These are phyloP conservation scores for Salix koriyanagi DNA, from an alignment of 345 rosid species.

Conservation along the genomic window DNA sequence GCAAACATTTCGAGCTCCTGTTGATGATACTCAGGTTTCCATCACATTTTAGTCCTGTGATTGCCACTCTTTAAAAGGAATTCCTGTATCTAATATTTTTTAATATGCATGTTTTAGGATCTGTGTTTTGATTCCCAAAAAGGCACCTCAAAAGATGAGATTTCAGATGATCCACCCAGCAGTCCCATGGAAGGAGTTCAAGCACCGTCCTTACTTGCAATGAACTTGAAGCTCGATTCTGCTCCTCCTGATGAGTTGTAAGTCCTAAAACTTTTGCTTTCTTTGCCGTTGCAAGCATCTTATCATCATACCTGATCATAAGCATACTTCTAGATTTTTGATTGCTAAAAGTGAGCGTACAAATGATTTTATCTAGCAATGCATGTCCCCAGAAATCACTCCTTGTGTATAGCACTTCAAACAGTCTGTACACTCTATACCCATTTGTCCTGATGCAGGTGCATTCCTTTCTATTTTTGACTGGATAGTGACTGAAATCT, in stretches of 20 bases:
- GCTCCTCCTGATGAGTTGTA: slow-evolving; percentile 50
- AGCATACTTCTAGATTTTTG: neutral
- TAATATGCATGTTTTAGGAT: slow-evolving; percentile 40
- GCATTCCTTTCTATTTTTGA: slow-evolving; percentile 1
- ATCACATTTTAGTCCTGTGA: neutral
- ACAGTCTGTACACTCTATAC: neutral
- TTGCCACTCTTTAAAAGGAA: neutral
- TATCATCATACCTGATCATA: neutral
- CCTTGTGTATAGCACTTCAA: neutral
- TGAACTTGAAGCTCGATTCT: slow-evolving; percentile 68
- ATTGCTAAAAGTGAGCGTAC: neutral
- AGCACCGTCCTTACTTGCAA: slow-evolving; percentile 63
- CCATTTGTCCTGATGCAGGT: neutral
- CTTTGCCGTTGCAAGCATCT: neutral
- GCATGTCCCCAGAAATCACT: neutral
- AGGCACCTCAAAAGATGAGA: slow-evolving; percentile 41
- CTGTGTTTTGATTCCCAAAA: slow-evolving; percentile 46
- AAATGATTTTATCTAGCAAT: neutral
- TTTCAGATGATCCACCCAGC: slow-evolving; percentile 40
- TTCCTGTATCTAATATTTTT: neutral
- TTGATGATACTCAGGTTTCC: slow-evolving; percentile 55
- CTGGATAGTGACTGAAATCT: neutral
- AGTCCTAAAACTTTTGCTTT: slow-evolving; percentile 6
- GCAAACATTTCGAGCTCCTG: slow-evolving; percentile 46
- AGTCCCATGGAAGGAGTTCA: slow-evolving; percentile 59